A percentile compares a stretch with the other conserved stretches of the same genome.
Conservation (phyloP, 2,329 filamentous ascomycete species). For the Xylaria sp. region DNA sequence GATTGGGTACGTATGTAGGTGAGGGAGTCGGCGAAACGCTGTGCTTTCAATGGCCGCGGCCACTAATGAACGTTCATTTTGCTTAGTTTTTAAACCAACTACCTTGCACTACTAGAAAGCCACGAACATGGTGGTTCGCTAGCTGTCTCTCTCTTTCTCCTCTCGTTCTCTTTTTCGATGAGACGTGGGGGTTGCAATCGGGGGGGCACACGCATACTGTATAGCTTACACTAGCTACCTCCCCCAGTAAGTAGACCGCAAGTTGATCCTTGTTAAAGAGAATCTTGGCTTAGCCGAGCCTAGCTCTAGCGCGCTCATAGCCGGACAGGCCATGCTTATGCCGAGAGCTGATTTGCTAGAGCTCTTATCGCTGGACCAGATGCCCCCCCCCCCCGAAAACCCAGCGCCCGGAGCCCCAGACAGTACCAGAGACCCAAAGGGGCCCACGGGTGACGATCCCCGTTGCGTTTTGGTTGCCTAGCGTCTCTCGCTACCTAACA, state of each 20-base stretch:
- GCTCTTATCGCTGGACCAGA: constrained; percentile 20
- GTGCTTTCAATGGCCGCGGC: too few relatives aligned
- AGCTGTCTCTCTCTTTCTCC: too few relatives aligned
- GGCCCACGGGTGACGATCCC: constrained; percentile 3
- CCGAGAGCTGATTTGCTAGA: constrained; percentile 10
- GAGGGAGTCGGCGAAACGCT: too few relatives aligned
- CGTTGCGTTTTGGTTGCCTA: background rate
- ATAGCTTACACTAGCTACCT: too few relatives aligned
- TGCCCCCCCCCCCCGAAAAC: background rate
- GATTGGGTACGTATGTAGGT: too few relatives aligned
- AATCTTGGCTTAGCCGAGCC: background rate
- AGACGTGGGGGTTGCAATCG: constrained; percentile 9
- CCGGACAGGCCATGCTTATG: background rate
- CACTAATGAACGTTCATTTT: too few relatives aligned
- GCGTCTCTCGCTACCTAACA: too few relatives aligned
- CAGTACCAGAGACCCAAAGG: background rate
- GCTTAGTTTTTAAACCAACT: too few relatives aligned
- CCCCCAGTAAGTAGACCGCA: background rate
- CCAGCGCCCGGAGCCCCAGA: background rate
- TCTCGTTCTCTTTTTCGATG: too few relatives aligned
- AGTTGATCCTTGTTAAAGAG: background rate
- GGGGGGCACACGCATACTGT: too few relatives aligned
- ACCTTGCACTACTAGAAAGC: too few relatives aligned
- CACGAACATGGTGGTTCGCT: too few relatives aligned
- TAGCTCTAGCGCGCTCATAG: background rate